A percentile compares a stretch with the other conserved stretches of the same genome.
These are phyloP conservation scores for Hymenoscyphus albidus DNA, from an alignment of 2,329 filamentous ascomycete genomes.

Conservation along the genomic window DNA sequence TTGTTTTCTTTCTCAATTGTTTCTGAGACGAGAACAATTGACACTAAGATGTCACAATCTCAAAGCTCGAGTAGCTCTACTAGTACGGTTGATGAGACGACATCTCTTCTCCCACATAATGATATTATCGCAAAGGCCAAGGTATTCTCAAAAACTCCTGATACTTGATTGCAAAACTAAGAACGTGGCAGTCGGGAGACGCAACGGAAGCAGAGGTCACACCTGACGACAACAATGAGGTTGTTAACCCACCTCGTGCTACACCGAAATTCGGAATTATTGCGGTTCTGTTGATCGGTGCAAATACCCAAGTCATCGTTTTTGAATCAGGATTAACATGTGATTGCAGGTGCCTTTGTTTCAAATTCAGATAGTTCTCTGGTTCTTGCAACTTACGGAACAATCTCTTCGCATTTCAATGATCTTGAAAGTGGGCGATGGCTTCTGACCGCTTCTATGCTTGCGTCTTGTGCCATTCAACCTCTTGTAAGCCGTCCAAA, in stretches of 20 bases:
- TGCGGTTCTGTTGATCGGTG: conserved; percentile 26
- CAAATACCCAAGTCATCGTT: background rate
- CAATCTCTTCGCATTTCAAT: conserved; percentile 58
- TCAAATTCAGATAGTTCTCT: conserved; percentile 61
- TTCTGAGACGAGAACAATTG: background rate
- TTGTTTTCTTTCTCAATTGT: background rate
- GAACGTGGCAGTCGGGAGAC: conserved; percentile 44
- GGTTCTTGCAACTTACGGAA: conserved; percentile 61
- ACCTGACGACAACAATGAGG: background rate
- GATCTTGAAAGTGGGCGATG: conserved; percentile 54
- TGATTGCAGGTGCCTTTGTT: conserved; percentile 54
- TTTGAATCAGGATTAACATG: background rate
- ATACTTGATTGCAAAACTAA: background rate
- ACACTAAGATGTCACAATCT: background rate
- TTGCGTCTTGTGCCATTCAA: conserved; percentile 50
- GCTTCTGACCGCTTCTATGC: conserved; percentile 50
- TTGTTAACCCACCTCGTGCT: background rate
- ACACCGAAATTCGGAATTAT: conserved; percentile 19
- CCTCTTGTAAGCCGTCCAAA: conserved; percentile 38
- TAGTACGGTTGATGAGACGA: conserved; percentile 5
- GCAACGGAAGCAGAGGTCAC: conserved; percentile 7
- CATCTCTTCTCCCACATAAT: conserved; percentile 7
- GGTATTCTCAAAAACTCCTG: background rate
- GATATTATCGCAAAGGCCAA: background rate
- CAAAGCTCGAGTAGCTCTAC: background rate